These are phyloP conservation scores for Xylariaceae sp. DNA, from an alignment of 2,329 filamentous ascomycete species.

Conservation along the genomic window DNA sequence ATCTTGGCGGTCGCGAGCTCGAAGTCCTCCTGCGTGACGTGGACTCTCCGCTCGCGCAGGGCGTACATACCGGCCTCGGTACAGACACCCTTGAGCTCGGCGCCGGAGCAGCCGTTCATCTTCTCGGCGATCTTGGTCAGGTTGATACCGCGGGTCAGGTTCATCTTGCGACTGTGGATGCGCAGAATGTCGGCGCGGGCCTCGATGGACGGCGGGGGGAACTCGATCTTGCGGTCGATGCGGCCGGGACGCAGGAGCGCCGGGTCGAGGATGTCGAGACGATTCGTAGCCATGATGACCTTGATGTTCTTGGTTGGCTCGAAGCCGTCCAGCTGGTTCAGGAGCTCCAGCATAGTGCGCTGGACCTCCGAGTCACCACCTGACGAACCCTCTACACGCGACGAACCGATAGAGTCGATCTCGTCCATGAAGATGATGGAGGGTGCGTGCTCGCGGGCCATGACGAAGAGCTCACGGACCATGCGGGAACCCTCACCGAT, in stretches of 20 bases:
- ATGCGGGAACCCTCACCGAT: constrained; percentile 97
- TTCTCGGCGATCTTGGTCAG: constrained; percentile 98
- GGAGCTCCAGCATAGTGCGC: constrained; percentile 94
- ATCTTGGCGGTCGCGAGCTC: constrained; percentile 98
- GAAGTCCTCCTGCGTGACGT: constrained; percentile 98
- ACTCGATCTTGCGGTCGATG: constrained; percentile 98
- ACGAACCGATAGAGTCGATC: constrained; percentile 97
- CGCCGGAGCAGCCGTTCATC: constrained; percentile 98
- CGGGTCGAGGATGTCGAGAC: constrained; percentile 93
- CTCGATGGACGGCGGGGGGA: constrained; percentile 93
- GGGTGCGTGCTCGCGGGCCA: constrained; percentile 95
- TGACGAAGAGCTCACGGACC: constrained; percentile 98
- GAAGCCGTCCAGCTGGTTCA: constrained; percentile 98
- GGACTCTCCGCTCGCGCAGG: constrained; percentile 86
- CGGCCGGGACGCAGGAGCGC: constrained; percentile 91
- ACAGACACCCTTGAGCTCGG: constrained; percentile 97
- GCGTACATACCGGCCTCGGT: constrained; percentile 99
- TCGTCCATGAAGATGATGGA: constrained; percentile 99
- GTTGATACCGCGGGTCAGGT: constrained; percentile 94
- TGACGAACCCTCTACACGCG: constrained; percentile 89
- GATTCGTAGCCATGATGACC: constrained; percentile 99
- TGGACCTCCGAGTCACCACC: constrained; percentile 97
- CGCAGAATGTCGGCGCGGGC: constrained; percentile 94
- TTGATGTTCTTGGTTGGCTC: constrained; percentile 99
- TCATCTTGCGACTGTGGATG: constrained; percentile 98